Conservation (phyloP, 306 rosid genomes). For the Sicyos baderoa region DNA sequence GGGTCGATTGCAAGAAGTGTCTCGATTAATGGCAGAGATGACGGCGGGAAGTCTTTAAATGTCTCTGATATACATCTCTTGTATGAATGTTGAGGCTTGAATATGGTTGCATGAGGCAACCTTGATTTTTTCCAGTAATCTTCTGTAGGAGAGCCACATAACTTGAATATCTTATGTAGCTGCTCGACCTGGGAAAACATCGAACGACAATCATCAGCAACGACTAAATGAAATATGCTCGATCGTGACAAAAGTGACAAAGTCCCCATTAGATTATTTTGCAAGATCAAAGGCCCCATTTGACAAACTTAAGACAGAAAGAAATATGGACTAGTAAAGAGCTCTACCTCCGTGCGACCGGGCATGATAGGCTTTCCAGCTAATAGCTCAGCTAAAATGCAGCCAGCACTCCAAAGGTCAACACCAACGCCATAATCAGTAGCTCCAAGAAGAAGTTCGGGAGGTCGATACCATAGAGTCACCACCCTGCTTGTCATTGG, state of each 20-base stretch:
- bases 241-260: background rate
- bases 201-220: constrained; percentile 19
- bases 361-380: constrained; percentile 94
- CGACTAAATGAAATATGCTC: constrained; percentile 13
- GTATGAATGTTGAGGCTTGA: constrained; percentile 81
- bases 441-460: constrained; percentile 88
- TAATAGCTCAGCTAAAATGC: constrained; percentile 78
- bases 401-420: constrained; percentile 95
- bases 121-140: constrained; percentile 82
- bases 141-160: constrained; percentile 88
- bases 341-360: constrained; percentile 80
- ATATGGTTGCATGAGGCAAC: constrained; percentile 82
- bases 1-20: constrained; percentile 78
- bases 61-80: constrained; percentile 66
- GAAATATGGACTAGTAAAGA: background rate
- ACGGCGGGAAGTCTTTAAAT: constrained; percentile 64
- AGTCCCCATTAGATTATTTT: background rate
- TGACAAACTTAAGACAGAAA: constrained; percentile 10
- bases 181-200: constrained; percentile 60
- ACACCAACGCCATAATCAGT: constrained; percentile 82
- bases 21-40: constrained; percentile 71
- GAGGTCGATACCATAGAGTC: constrained; percentile 85
- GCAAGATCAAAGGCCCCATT: constrained; percentile 24
- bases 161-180: constrained; percentile 87
- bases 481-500: constrained; percentile 97